Evolutionary conservation across 2,329 filamentous ascomycete species (phyloP).

Genomic region (Monosporascus sp.): DNA sequence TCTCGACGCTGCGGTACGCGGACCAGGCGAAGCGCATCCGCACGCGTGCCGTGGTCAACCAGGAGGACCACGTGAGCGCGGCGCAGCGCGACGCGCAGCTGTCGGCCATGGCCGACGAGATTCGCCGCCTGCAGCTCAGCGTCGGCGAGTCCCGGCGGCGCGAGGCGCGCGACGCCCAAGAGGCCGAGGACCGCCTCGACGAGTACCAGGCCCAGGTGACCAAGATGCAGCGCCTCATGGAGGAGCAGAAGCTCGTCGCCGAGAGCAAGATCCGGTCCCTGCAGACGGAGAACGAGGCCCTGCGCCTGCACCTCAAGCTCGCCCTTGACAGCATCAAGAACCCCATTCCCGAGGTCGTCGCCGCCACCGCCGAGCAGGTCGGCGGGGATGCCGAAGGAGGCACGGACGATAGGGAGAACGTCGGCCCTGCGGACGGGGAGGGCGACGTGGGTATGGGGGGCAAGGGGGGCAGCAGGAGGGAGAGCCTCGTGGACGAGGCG

Average conservation of each 20-base stretch:
- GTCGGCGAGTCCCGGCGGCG: conserved; percentile 59
- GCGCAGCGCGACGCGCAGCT: conserved; percentile 95
- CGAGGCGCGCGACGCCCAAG: conserved; percentile 67
- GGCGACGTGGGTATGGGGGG: conserved; percentile 27
- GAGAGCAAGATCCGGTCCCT: conserved; percentile 92
- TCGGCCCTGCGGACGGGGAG: conserved; percentile 18
- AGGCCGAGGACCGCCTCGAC: conserved; percentile 79
- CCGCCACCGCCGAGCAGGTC: conserved; percentile 20
- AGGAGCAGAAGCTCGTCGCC: conserved; percentile 82
- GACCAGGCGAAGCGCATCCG: conserved; percentile 97
- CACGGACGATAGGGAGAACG: conserved; percentile 26
- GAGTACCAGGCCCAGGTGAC: conserved; percentile 90
- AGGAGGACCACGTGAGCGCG: conserved; percentile 77
- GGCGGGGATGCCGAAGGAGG: conserved; percentile 15
- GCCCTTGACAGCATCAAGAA: conserved; percentile 85
- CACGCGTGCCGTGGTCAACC: conserved; percentile 89
- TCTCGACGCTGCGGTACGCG: conserved; percentile 92
- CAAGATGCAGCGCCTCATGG: conserved; percentile 91
- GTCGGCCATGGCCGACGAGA: conserved; percentile 89
- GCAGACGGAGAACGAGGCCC: conserved; percentile 83
- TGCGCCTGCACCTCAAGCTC: conserved; percentile 81
- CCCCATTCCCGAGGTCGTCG: conserved; percentile 65
- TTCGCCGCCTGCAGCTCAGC: conserved; percentile 75
- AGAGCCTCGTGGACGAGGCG: conserved; percentile 44
- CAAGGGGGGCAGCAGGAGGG: conserved; percentile 12